These are phyloP conservation scores for Coemansia sp. DNA, from an alignment of 192 early-diverging fungal genomes.

Conservation along the genomic window DNA sequence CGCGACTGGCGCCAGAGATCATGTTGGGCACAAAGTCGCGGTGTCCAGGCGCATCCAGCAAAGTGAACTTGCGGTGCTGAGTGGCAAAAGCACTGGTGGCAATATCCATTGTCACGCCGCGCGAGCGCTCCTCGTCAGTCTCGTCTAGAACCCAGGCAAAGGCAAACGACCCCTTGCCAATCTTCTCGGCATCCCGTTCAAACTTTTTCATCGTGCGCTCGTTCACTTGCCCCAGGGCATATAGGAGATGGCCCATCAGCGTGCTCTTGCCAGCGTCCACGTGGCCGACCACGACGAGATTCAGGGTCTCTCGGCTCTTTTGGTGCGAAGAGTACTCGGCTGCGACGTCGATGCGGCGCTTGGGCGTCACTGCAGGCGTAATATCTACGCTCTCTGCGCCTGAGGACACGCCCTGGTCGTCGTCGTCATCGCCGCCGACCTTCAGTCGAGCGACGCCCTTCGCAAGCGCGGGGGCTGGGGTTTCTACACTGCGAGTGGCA, in stretches of 20 bases:
- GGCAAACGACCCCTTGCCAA: constrained; percentile 94
- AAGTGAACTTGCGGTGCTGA: constrained; percentile 70
- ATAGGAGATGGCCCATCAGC: constrained; percentile 94
- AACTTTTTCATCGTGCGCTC: constrained; percentile 86
- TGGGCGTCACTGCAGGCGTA: constrained; percentile 22
- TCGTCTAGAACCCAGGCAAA: constrained; percentile 99
- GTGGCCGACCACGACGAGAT: constrained; percentile 92
- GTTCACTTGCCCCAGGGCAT: constrained; percentile 84
- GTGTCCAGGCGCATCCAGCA: constrained; percentile 97
- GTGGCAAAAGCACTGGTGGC: constrained; percentile 92
- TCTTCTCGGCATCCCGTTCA: constrained; percentile 87
- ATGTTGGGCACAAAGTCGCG: constrained; percentile 99
- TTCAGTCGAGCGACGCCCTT: constrained; percentile 38
- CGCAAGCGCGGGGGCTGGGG: background rate
- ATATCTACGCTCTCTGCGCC: constrained; percentile 4
- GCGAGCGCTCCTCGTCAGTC: constrained; percentile 84
- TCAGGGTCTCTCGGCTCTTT: constrained; percentile 68
- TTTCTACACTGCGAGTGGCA: constrained; percentile 12
- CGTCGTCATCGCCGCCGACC: constrained; percentile 18
- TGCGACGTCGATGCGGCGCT: constrained; percentile 37
- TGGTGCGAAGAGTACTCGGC: constrained; percentile 45
- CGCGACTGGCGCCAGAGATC: constrained; percentile 91
- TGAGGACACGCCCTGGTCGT: constrained; percentile 34
- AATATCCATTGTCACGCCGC: constrained; percentile 98
- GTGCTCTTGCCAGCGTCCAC: constrained; percentile 98